Percentiles rank a stretch among this genome's conserved stretches.
Evolutionary conservation across 371 early-diverging fungal genomes (phyloP).

Genomic region (Mucor lusitanicus): DNA sequence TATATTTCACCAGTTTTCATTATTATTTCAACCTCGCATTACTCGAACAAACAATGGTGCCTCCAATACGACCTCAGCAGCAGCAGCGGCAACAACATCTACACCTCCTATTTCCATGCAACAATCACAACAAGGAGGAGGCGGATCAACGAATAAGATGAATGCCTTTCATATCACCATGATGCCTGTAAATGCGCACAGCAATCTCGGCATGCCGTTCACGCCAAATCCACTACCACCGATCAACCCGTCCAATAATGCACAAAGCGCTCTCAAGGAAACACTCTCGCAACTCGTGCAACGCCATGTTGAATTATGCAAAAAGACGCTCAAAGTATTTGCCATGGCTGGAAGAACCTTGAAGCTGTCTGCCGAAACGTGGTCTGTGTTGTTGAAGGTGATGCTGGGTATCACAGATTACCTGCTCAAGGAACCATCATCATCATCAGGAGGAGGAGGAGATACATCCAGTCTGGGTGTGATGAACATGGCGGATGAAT

Average conservation of each 20-base stretch:
- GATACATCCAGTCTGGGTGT: constrained; percentile 38
- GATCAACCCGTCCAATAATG: not conserved
- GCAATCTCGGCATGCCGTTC: constrained; percentile 21
- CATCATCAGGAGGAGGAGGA: constrained; percentile 5
- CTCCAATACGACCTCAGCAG: not conserved
- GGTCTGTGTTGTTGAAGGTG: constrained; percentile 77
- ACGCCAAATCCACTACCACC: constrained; percentile 5
- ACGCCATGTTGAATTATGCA: constrained; percentile 74
- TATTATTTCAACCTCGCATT: constrained; percentile 69
- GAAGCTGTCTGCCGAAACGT: constrained; percentile 70
- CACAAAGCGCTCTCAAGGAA: constrained; percentile 24
- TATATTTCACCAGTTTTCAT: constrained; percentile 75
- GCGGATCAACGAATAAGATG: not conserved
- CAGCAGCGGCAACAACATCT: constrained; percentile 11
- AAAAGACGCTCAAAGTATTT: constrained; percentile 66
- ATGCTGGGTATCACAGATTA: constrained; percentile 73
- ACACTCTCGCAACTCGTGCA: constrained; percentile 45
- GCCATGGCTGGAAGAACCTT: constrained; percentile 67
- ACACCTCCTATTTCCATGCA: constrained; percentile 25
- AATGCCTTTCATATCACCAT: constrained; percentile 25
- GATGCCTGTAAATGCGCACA: constrained; percentile 28
- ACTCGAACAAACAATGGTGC: constrained; percentile 14
- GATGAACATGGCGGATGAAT: constrained; percentile 70
- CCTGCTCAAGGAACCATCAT: constrained; percentile 60
- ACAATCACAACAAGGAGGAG: constrained; percentile 2